Conservation (phyloP, 805 yeast genomes). For the Vanderwaltozyma yarrowii region DNA sequence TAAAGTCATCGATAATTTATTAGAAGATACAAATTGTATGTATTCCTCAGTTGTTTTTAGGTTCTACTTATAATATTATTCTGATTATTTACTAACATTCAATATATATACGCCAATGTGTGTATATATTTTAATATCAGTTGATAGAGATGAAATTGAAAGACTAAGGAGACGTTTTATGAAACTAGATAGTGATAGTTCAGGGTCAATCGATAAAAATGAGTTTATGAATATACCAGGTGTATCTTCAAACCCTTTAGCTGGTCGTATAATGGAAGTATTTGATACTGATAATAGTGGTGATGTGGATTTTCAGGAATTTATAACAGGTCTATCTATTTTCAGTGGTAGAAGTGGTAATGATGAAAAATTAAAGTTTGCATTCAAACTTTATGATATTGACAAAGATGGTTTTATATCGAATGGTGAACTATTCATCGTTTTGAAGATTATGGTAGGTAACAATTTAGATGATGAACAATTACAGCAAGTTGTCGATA, state of each 20-base stretch:
- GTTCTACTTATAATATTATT: too few species aligned
- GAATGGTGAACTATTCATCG: slow-evolving; percentile 88
- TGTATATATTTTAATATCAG: too few species aligned
- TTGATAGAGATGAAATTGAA: slow-evolving; percentile 85
- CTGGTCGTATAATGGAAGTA: slow-evolving; percentile 81
- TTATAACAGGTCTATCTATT: slow-evolving; percentile 75
- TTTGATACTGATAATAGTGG: slow-evolving; percentile 92
- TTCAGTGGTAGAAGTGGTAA: slow-evolving; percentile 77
- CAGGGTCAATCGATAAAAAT: slow-evolving; percentile 82
- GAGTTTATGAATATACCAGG: slow-evolving; percentile 94
- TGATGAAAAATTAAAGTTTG: slow-evolving; percentile 76
- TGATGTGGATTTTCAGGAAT: slow-evolving; percentile 90
- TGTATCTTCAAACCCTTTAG: slow-evolving; percentile 80
- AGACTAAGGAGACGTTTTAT: slow-evolving; percentile 84
- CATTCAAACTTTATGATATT: slow-evolving; percentile 89
- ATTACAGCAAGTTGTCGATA: slow-evolving; percentile 92
- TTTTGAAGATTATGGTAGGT: slow-evolving; percentile 95
- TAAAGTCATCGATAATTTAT: slow-evolving; percentile 52
- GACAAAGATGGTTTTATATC: slow-evolving; percentile 93
- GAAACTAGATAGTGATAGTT: slow-evolving; percentile 88
- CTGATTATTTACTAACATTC: too few species aligned
- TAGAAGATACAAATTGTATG: slow-evolving; percentile 72
- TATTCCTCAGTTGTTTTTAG: too few species aligned
- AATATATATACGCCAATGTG: too few species aligned
- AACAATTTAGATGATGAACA: slow-evolving; percentile 76